Evolutionary conservation across 2,329 filamentous ascomycete genomes (phyloP), one percentile per base, ranked within the genome.

Genomic region (Stagonosporopsis chrysanthemi): DNA sequence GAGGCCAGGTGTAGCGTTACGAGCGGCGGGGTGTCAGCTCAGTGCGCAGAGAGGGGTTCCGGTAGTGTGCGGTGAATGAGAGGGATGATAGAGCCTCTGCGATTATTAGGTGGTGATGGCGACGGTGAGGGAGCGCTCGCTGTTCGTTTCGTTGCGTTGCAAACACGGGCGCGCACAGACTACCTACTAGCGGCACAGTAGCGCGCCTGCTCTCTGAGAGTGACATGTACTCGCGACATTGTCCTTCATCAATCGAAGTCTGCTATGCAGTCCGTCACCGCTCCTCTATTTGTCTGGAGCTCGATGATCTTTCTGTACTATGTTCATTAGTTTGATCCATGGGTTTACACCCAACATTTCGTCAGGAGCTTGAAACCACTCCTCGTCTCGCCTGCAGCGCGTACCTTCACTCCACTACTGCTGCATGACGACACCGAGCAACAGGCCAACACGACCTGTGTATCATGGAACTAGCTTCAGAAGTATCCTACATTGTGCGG

Each of bases 61-160:
- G 42, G 45, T 44, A 22, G 41, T 40, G 31, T 51, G 60, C 43
- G 26, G 56, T 60, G 36, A 48, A 58, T 43, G 46, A 52, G 63
- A 56, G 44, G 51, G 40, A 50, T 69, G 58, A 48, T 56, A 43
- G 52, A 54, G 64, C 61, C 67, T 69, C 65, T 63, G 63, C 58
- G 64, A 62, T 49, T 53, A 58, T 53, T 53, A 58, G 56, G 54
- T 47, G 62, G 58, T 62, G 64, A 66, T 69, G 69, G 66, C 63
- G 67, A 67, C 64, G 64, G 63, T 64, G 60, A 58, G 60, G 60
- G 56, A 61, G 59, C 52, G 45, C 52, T 53, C 35, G 45, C 42
- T 41, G 28, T 63, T 67, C 55, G 64, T 70, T 72, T 71, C 51
- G 51, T 11, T 31, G 28, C 26, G 26, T 28, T 70, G 65, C 67